Base-by-base conservation (phyloP, 2,329 filamentous ascomycete species). In the Claviceps monticola region DNA sequence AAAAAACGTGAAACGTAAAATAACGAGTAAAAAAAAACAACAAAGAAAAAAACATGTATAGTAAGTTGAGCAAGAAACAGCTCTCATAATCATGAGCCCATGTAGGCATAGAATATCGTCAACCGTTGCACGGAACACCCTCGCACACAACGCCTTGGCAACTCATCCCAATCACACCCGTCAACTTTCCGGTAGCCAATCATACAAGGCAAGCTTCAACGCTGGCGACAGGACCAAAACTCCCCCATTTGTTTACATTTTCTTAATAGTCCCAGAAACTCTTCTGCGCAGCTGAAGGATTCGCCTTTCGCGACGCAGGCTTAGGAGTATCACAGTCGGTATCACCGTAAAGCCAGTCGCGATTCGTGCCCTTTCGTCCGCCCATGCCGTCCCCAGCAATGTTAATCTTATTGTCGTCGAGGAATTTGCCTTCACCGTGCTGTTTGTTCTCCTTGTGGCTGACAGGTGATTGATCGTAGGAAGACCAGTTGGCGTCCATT, bases 321-420 rank as follows among this genome's bases (percentile, higher is more conserved):
- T 58, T 56, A n/a, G 55, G 59, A 47, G 63, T 59, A 50, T 72
- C 67, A 53, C 72, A 68, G 23, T 74, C 73, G 34, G 73, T 73
- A 44, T 73, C 75, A 17, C 75, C 75, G 54, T 80, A 77, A 6
- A 79, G 70, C 80, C 81, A 85, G 60, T 72, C 66, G 51, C 76
- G 70, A 48, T 74, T 69, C 42, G 72, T 71, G 45, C 74, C 76
- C 63, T 74, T 78, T 55, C 71, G 71, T 42, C 78, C 77, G 45
- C 82, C 82, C 82, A 85, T 85, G 50, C 83, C 83, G 58, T 84
- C 78, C 39, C 80, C 80, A 2, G 69, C 74, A 53, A 78, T 78
- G 49, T 67, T 70, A 46, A 67, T 67, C 46, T 62, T 57, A 14
- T 57, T 57, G 52, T 66, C 61, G 41, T 69, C 65, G 54, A 73